phyloP scores from a whole-genome alignment of 768 basidiomycete species.

The Boletus rex-veris region DNA sequence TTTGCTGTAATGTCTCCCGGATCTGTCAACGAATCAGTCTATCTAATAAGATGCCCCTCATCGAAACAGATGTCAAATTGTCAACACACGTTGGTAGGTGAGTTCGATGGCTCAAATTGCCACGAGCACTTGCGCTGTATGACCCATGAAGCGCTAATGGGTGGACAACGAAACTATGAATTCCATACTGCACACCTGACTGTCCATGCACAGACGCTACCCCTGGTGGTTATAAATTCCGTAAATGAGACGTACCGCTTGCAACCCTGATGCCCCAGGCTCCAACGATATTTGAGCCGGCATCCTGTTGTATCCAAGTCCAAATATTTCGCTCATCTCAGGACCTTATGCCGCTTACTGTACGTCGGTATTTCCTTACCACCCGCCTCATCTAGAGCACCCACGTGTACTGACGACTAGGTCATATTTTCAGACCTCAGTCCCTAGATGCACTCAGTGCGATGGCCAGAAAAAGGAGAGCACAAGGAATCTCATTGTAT shows the following conservation, averaged over 20 bases:
- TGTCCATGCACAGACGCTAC: too few species aligned
- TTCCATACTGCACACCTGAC: constrained; percentile 2
- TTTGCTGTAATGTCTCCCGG: too few species aligned
- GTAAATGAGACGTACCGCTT: not conserved
- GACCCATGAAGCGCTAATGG: not conserved
- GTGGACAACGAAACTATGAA: not conserved
- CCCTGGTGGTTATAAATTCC: not conserved
- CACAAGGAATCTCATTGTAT: constrained; percentile 21
- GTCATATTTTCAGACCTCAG: not conserved
- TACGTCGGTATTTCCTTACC: not conserved
- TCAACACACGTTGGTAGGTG: not conserved
- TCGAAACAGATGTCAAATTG: not conserved
- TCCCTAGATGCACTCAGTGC: constrained; percentile 11
- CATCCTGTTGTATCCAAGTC: not conserved
- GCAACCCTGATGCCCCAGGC: not conserved
- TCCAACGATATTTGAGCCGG: constrained; percentile 4
- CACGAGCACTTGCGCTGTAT: not conserved
- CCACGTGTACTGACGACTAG: not conserved
- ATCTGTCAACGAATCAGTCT: too few species aligned
- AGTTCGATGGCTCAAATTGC: not conserved
- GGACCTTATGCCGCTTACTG: too few species aligned
- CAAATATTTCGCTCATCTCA: not conserved
- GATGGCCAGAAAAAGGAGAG: constrained; percentile 2
- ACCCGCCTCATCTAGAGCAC: not conserved
- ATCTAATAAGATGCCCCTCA: not conserved